Conservation (phyloP, 805 yeast species). For the Sungouiozyma ichnusensis region DNA sequence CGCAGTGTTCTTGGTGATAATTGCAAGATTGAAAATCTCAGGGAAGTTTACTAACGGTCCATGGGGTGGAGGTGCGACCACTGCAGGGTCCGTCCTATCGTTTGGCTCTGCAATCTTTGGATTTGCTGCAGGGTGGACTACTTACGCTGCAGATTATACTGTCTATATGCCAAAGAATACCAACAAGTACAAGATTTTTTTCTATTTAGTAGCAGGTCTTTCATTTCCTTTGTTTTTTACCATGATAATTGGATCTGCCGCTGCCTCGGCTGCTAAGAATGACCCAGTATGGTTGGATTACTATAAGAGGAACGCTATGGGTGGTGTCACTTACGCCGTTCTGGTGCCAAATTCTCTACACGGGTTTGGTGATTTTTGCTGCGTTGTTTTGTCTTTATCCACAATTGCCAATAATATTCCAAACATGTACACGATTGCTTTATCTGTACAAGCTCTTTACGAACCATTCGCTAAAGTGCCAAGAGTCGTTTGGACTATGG, state of each 20-base stretch:
- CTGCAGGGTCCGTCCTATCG: constrained; percentile 68
- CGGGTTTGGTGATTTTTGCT: constrained; percentile 83
- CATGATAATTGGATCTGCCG: constrained; percentile 78
- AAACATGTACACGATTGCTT: constrained; percentile 83
- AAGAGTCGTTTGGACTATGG: constrained; percentile 70
- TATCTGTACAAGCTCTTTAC: constrained; percentile 81
- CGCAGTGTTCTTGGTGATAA: constrained; percentile 63
- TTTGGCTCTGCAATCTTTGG: constrained; percentile 81
- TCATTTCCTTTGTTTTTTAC: constrained; percentile 60
- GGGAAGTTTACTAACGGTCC: constrained; percentile 51
- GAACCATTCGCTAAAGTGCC: constrained; percentile 65
- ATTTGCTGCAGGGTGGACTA: constrained; percentile 90
- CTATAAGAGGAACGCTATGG: constrained; percentile 47
- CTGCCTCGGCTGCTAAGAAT: constrained; percentile 41
- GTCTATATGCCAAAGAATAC: constrained; percentile 69
- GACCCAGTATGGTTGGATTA: constrained; percentile 66
- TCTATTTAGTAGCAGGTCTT: constrained; percentile 54
- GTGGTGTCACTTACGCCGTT: constrained; percentile 76
- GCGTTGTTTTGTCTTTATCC: constrained; percentile 74
- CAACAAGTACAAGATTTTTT: constrained; percentile 48
- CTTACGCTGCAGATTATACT: constrained; percentile 87
- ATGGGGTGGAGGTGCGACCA: constrained; percentile 43
- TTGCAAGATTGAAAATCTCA: constrained; percentile 63
- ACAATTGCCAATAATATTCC: constrained; percentile 89
- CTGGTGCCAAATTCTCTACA: constrained; percentile 71